These are phyloP conservation scores for Microbotryum scabiosae DNA, from an alignment of 1,284 basidiomycete species.

Conservation along the genomic window DNA sequence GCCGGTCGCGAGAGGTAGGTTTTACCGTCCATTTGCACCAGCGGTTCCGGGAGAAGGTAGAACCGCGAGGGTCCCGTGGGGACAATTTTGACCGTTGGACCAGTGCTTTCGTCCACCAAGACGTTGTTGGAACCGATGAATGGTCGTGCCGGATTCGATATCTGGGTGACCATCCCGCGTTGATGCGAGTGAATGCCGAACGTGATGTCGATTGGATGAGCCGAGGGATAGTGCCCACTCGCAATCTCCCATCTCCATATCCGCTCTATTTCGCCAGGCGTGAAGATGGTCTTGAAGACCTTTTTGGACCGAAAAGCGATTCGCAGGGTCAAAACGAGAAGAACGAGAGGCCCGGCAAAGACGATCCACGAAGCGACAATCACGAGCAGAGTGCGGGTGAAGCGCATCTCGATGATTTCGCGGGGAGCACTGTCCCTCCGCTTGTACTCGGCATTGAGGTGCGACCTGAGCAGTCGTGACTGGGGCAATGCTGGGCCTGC, in stretches of 20 bases:
- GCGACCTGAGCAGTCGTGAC: no score
- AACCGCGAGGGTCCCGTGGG: constrained; percentile 58
- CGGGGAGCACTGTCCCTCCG: no score
- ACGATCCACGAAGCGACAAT: no score
- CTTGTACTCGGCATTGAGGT: no score
- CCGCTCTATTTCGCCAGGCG: constrained; percentile 47
- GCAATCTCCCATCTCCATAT: constrained; percentile 89
- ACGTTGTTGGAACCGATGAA: constrained; percentile 5
- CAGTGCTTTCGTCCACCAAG: background rate
- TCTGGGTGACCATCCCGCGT: constrained; percentile 4
- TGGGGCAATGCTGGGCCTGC: no score
- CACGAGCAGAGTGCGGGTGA: no score
- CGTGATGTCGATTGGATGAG: no score
- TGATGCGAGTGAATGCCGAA: no score
- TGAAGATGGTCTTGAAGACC: background rate
- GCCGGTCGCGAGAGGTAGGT: constrained; percentile 64
- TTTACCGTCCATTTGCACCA: constrained; percentile 40
- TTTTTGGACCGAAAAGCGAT: no score
- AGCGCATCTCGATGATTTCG: no score
- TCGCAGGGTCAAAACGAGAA: no score
- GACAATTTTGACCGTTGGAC: constrained; percentile 28
- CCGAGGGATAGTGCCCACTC: constrained; percentile 79
- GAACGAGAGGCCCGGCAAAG: no score
- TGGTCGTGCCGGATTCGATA: constrained; percentile 40
- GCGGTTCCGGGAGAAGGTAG: constrained; percentile 55